phyloP scores from a whole-genome alignment of 106 monocot species.

The Acorus calamus region DNA sequence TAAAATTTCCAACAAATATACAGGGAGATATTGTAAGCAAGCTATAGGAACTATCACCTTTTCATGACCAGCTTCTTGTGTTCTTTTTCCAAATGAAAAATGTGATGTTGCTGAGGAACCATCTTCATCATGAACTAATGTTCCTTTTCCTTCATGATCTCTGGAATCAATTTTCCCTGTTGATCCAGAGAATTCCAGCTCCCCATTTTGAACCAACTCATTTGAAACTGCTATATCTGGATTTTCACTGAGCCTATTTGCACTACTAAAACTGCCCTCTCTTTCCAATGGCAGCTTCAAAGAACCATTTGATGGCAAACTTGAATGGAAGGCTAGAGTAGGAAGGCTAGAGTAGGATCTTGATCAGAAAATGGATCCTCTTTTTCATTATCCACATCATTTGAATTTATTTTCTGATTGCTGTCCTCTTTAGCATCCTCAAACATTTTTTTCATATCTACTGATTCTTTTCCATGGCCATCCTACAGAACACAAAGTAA shows the following conservation, averaged over 20 bases:
- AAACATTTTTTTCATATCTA: conserved; percentile 25
- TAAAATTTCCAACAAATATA: background rate
- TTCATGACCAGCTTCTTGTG: conserved; percentile 27
- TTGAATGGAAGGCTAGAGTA: conserved; percentile 31
- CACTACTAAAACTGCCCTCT: conserved; percentile 14
- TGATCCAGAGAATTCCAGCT: conserved; percentile 5
- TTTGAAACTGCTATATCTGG: conserved; percentile 8
- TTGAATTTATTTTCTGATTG: conserved; percentile 11
- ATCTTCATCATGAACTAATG: conserved; percentile 31
- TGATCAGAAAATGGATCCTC: conserved; percentile 38
- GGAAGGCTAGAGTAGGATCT: conserved; percentile 74
- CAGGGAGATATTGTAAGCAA: background rate
- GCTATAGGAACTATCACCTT: conserved; percentile 34
- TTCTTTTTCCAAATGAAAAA: conserved; percentile 64
- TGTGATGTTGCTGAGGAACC: conserved; percentile 4
- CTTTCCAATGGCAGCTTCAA: conserved; percentile 3
- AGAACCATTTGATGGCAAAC: conserved; percentile 9
- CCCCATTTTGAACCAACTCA: conserved; percentile 21
- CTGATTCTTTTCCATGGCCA: conserved; percentile 7
- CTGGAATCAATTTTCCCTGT: conserved; percentile 11
- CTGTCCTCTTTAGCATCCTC: conserved; percentile 10
- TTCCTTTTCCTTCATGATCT: conserved; percentile 28
- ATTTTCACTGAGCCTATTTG: conserved; percentile 9
- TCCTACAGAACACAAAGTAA: no score
- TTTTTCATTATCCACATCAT: conserved; percentile 22